Conservation (phyloP, 305 asterid species). For the Solanum chacoense region DNA sequence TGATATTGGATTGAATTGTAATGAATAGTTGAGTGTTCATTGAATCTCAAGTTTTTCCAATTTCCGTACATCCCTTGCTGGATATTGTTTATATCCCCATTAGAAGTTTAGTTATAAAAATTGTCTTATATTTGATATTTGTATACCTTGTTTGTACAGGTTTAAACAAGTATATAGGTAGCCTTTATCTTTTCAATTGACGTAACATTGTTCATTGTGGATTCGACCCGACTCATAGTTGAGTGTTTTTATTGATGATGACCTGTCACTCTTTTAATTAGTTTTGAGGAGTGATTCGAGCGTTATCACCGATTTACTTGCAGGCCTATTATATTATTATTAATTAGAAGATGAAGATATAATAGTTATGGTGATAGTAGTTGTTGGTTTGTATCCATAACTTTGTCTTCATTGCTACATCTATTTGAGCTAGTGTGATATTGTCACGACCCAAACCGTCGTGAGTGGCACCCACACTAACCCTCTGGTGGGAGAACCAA, state of each 20-base stretch:
- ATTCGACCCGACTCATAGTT: background rate
- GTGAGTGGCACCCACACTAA: too few relatives aligned
- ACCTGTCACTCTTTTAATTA: background rate
- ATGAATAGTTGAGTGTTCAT: too few relatives aligned
- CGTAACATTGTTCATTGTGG: background rate
- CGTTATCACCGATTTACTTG: background rate
- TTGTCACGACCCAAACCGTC: accelerated
- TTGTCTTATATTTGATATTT: background rate
- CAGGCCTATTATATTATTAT: too few relatives aligned
- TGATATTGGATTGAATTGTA: background rate
- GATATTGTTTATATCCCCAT: background rate
- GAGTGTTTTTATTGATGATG: background rate
- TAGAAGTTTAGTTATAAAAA: background rate
- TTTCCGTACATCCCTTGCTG: background rate
- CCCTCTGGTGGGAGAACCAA: too few relatives aligned
- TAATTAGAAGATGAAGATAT: background rate
- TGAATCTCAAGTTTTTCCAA: too few relatives aligned
- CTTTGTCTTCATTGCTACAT: background rate
- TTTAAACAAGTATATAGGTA: background rate
- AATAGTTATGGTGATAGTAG: background rate
- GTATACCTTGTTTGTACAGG: background rate
- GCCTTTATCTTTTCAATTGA: background rate
- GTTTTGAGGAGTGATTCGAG: background rate
- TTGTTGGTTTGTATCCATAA: background rate
- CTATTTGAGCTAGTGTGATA: background rate